Base-by-base conservation (phyloP, 2,329 filamentous ascomycete species). In the Dactylellina cionopaga region DNA sequence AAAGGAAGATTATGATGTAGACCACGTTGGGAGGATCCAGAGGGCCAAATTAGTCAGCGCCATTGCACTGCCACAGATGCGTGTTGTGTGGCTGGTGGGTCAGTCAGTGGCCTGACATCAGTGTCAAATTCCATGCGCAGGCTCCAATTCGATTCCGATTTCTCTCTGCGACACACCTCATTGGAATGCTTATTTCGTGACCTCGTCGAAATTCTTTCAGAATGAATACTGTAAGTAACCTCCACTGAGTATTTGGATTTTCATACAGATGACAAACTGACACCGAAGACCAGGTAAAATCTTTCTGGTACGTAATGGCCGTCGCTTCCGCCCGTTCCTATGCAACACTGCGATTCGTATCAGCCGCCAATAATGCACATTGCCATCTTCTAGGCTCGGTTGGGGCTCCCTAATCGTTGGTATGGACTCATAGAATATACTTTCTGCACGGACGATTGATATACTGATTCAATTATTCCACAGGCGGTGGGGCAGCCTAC, bases 401-500 rank as follows among this genome's bases (percentile, higher is more conserved):
- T 97, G 92, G 95, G 93, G 91, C 77, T 86, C 92, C 52, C 86
- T 98, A 60, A 95, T 93, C 79, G 85, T 90, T 77, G 92, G 90
- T 92, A 86, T 70, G 88, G 78, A 22, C 6, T 55, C 19, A 5
- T 6, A 25, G 22, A 46, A 15, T 17, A 6, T 15, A 24, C 13
- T 39, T 9, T 41, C n/a, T 51, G 10, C 59, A 56, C 69, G 77
- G 46, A 78, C 54, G 6, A 47, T 46, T 35, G 19, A 35, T 51
- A 72, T 13, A 35, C 37, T 54, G 52, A 33, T 25, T n/a, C n/a
- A 17, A 13, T 55, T 4, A 44, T 24, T 46, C 17, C 55, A 22
- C 79, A 92, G 92, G 93, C 76, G 95, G 94, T 79, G 95, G 88
- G 75, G 91, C 90, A 75, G 92, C 94, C 78, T 99, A 98, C 85